These are phyloP conservation scores for Ceratobasidium sp. DNA, from an alignment of 1,284 basidiomycete genomes.

Conservation along the genomic window DNA sequence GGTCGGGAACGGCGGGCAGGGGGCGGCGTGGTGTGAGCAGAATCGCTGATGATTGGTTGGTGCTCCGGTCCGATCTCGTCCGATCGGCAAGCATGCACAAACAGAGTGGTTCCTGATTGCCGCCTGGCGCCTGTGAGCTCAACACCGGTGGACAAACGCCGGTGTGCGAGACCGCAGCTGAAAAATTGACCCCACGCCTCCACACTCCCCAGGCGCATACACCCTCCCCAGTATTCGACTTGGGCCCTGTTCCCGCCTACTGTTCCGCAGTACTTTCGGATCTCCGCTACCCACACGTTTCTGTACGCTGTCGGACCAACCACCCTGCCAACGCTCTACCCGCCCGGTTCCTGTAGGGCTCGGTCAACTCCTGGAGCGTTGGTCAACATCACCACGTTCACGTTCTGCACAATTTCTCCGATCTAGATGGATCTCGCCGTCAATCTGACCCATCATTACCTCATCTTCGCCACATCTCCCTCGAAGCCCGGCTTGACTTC, in stretches of 20 bases:
- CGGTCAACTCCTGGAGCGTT: no score
- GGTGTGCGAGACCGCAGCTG: neutral
- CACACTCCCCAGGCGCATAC: neutral
- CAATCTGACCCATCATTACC: slow-evolving; percentile 33
- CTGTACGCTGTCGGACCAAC: neutral
- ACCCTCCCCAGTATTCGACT: neutral
- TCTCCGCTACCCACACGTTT: neutral
- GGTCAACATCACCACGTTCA: slow-evolving; percentile 1
- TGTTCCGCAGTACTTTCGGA: neutral
- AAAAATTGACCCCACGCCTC: neutral
- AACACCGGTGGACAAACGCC: neutral
- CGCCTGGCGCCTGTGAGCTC: slow-evolving; percentile 5
- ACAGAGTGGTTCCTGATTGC: neutral
- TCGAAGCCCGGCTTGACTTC: neutral
- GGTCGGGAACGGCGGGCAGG: neutral
- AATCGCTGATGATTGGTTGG: neutral
- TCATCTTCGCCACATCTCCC: neutral
- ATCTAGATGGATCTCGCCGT: slow-evolving; percentile 27
- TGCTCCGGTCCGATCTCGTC: slow-evolving; percentile 10
- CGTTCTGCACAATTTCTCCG: slow-evolving; percentile 23
- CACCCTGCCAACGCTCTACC: neutral
- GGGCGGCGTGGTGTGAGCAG: neutral
- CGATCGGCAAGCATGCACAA: slow-evolving; percentile 10
- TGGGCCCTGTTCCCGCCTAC: neutral
- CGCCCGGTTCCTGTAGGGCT: neutral